These are phyloP conservation scores for Wallacemonas sp. DNA, from an alignment of 208 protist genomes.

Conservation along the genomic window DNA sequence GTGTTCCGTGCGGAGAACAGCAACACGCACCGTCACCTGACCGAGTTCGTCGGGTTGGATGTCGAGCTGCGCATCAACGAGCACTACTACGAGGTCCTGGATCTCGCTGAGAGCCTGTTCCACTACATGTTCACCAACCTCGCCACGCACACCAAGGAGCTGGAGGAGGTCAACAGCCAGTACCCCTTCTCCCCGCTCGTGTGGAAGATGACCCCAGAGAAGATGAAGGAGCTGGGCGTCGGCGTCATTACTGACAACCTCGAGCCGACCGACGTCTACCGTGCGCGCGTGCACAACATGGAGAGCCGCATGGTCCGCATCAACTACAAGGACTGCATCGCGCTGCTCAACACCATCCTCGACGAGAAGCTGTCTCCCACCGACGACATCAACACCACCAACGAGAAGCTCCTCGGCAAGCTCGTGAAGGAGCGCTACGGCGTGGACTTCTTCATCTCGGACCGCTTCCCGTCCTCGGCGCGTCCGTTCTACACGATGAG, in stretches of 20 bases:
- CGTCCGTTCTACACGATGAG: constrained; percentile 99
- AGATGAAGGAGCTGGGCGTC: constrained; percentile 82
- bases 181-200: constrained; percentile 94
- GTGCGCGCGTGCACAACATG: constrained; percentile 77
- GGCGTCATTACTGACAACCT: constrained; percentile 75
- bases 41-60: constrained; percentile 99
- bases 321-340: constrained; percentile 93
- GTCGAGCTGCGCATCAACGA: constrained; percentile 99
- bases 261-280: constrained; percentile 78
- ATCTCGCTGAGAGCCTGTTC: constrained; percentile 96
- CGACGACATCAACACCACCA: constrained; percentile 95
- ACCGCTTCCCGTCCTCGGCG: constrained; percentile 96
- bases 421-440: constrained; percentile 98
- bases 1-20: constrained; percentile 99
- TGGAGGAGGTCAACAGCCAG: constrained; percentile 88
- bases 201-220: constrained; percentile 81
- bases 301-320: constrained; percentile 87
- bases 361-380: constrained; percentile 78
- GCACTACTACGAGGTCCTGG: constrained; percentile 99
- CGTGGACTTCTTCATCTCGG: constrained; percentile 99
- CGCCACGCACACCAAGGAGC: constrained; percentile 69
- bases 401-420: constrained; percentile 96
- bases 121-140: constrained; percentile 96
- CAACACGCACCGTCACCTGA: constrained; percentile 99
- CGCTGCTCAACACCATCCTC: constrained; percentile 90